Conservation (phyloP, 2,329 filamentous ascomycete genomes). For the Alternaria triticimaculans region DNA sequence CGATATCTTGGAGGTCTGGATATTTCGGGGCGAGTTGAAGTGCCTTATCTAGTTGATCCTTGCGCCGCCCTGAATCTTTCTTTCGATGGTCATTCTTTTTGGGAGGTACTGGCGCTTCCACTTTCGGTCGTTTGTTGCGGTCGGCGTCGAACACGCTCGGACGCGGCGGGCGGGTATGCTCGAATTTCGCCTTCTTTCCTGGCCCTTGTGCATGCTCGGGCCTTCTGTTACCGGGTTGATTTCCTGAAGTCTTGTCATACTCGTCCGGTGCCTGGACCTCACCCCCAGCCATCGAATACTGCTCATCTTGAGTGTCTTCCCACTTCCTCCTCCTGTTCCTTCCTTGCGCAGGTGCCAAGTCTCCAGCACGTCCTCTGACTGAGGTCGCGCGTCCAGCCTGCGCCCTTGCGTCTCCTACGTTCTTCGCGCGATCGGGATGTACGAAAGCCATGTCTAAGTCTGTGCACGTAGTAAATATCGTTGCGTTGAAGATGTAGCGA, state of each 20-base stretch:
- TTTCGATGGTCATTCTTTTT: background rate
- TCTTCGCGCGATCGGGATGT: background rate
- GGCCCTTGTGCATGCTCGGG: background rate
- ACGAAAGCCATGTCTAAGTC: background rate
- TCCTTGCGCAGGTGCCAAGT: background rate
- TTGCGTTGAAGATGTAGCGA: background rate
- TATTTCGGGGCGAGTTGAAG: background rate
- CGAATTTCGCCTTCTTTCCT: background rate
- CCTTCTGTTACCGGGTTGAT: background rate
- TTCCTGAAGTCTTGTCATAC: background rate
- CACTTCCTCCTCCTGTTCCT: background rate
- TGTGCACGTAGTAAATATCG: background rate
- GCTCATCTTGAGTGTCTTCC: background rate
- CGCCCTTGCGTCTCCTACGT: background rate
- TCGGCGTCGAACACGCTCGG: background rate
- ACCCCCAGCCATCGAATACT: background rate
- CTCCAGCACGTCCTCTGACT: background rate
- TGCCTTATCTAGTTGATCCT: background rate
- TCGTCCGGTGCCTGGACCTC: background rate
- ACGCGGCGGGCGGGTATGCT: background rate
- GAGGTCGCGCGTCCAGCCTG: background rate
- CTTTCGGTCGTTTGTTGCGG: background rate
- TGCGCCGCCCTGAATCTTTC: background rate
- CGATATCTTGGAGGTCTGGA: background rate
- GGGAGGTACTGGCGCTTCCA: background rate